Evolutionary conservation across 2,329 filamentous ascomycete genomes (phyloP).

Genomic region (Trichoderma pleuroti): DNA sequence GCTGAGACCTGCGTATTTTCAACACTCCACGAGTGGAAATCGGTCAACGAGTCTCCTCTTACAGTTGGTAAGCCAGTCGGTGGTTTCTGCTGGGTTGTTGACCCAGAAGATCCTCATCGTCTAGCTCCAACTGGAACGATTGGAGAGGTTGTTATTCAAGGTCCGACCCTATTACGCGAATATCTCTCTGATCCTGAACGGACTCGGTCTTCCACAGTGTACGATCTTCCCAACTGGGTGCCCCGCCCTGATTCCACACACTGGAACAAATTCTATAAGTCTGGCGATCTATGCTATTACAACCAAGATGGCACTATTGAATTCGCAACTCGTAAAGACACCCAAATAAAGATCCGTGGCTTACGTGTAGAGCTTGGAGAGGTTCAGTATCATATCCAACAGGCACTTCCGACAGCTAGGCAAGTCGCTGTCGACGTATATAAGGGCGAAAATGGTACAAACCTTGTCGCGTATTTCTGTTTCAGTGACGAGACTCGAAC

Average conservation of each 20-base stretch:
- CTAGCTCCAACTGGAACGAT: conserved; percentile 5
- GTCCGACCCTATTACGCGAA: conserved; percentile 7
- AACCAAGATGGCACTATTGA: conserved; percentile 24
- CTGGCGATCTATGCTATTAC: conserved; percentile 45
- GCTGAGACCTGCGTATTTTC: conserved; percentile 21
- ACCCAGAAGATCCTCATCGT: conserved; percentile 9
- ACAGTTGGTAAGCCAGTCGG: conserved; percentile 18
- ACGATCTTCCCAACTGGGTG: conserved; percentile 29
- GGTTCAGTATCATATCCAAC: conserved; percentile 11
- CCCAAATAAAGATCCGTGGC: conserved; percentile 16
- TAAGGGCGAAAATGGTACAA: background rate
- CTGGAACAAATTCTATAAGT: conserved; percentile 37
- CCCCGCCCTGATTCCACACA: conserved; percentile 23
- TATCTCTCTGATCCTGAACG: conserved; percentile 13
- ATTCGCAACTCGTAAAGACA: conserved; percentile 16
- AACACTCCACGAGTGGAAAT: conserved; percentile 19
- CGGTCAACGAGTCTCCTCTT: conserved; percentile 10
- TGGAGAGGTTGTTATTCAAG: conserved; percentile 16
- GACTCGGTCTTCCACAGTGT: background rate
- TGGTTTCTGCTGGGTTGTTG: conserved; percentile 16
- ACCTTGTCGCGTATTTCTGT: conserved; percentile 6
- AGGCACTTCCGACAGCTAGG: background rate
- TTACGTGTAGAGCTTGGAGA: conserved; percentile 16
- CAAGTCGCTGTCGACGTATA: conserved; percentile 15
- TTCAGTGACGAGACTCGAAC: conserved; percentile 11